Percentiles rank a stretch among this genome's conserved stretches.
Conservation (phyloP, 306 rosid species). For the Acacia confusa region DNA sequence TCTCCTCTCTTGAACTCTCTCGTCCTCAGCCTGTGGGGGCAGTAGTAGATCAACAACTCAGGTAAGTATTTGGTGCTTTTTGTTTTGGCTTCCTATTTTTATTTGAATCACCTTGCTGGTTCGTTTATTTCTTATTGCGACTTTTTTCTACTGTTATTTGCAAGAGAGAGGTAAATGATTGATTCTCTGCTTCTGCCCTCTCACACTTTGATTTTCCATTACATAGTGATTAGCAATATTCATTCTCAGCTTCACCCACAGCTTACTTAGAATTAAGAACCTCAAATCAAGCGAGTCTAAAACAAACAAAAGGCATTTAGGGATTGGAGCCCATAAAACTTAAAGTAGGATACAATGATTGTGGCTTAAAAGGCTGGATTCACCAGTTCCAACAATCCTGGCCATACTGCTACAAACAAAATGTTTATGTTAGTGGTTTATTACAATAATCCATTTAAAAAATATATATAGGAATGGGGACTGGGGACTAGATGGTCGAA, state of each 20-base stretch:
- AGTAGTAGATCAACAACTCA: too few species aligned
- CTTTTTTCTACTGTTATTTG: too few species aligned
- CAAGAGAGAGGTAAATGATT: neutral
- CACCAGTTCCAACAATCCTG: conserved; percentile 70
- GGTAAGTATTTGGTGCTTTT: too few species aligned
- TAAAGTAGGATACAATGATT: conserved; percentile 20
- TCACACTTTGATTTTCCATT: neutral
- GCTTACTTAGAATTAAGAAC: neutral
- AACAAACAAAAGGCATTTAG: conserved; percentile 67
- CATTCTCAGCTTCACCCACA: neutral
- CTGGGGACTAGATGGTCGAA: conserved; percentile 57
- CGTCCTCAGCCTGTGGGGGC: too few species aligned
- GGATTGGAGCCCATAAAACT: conserved; percentile 54
- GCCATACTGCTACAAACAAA: conserved; percentile 27
- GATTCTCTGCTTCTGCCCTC: too few species aligned
- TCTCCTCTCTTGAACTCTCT: too few species aligned
- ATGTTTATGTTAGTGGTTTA: conserved; percentile 10
- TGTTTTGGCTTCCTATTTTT: too few species aligned
- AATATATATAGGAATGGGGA: neutral
- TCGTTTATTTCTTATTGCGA: too few species aligned
- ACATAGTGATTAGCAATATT: neutral
- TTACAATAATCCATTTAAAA: neutral
- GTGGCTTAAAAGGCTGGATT: conserved; percentile 46
- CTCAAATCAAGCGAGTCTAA: neutral
- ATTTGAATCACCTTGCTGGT: too few species aligned